phyloP scores from a whole-genome alignment of 495 filamentous ascomycete genomes.

The Aspergillus avenaceus region DNA sequence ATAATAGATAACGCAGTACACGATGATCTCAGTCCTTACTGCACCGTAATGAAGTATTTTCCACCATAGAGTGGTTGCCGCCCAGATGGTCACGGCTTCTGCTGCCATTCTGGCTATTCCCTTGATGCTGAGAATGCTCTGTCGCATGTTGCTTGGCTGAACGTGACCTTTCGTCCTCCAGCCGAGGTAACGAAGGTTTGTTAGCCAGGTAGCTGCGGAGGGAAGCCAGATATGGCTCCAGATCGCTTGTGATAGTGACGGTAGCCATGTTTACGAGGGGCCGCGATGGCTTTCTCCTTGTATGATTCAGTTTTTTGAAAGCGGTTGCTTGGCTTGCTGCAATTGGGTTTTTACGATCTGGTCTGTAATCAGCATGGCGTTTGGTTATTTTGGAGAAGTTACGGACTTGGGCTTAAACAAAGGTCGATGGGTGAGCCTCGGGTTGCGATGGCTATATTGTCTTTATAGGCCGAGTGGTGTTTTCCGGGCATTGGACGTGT shows the following conservation, averaged over 20 bases:
- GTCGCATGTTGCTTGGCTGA: not conserved
- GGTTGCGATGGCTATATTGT: not conserved
- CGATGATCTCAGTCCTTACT: not conserved
- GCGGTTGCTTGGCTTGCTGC: not conserved
- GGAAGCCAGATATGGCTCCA: slow-evolving; percentile 28
- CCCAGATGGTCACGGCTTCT: not conserved
- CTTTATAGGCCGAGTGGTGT: not conserved
- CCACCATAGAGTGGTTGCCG: not conserved
- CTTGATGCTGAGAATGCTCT: not conserved
- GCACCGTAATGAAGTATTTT: not conserved
- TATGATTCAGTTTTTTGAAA: not conserved
- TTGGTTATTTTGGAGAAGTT: not conserved
- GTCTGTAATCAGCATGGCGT: slow-evolving; percentile 12
- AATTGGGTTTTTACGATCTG: slow-evolving; percentile 9
- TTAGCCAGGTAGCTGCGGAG: slow-evolving; percentile 25
- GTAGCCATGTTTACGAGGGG: slow-evolving; percentile 19
- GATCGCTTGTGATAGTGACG: slow-evolving; percentile 28
- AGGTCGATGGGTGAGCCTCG: not conserved
- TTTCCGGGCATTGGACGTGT: not conserved
- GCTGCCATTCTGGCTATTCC: not conserved
- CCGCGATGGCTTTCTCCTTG: not conserved
- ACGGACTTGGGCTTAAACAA: slow-evolving; percentile 1
- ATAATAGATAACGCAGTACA: not conserved
- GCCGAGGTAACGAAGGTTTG: not conserved
- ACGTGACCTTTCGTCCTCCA: not conserved